Percentiles rank a stretch among this genome's conserved stretches.
These are phyloP conservation scores for Thymus mandschuricus DNA, from an alignment of 257 asterid species.

Conservation along the genomic window DNA sequence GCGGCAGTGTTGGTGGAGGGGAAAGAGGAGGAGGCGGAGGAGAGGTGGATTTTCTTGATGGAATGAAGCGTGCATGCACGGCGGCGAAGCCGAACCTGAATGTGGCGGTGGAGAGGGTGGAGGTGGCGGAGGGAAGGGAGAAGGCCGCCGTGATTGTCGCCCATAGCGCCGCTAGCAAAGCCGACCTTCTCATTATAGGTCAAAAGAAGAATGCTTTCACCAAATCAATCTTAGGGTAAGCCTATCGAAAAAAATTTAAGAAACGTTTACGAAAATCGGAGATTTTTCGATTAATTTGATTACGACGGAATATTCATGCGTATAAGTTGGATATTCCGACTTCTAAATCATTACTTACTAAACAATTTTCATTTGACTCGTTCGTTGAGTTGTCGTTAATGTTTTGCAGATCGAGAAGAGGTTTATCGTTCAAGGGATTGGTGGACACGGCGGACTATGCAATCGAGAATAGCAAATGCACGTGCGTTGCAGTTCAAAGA, in stretches of 20 bases:
- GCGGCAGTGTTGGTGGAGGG: too few species aligned
- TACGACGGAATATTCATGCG: too few species aligned
- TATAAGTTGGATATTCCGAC: too few species aligned
- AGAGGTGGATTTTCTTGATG: constrained; percentile 50
- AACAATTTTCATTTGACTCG: too few species aligned
- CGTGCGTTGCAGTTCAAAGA: constrained; percentile 77
- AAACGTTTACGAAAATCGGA: too few species aligned
- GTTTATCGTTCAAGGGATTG: constrained; percentile 56
- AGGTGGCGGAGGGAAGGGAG: constrained; percentile 64
- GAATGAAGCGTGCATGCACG: constrained; percentile 61
- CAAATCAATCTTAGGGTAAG: constrained; percentile 64
- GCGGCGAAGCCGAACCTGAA: constrained; percentile 44
- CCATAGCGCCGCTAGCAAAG: constrained; percentile 39
- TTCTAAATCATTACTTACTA: too few species aligned
- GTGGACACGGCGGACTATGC: constrained; percentile 68
- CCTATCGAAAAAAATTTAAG: too few species aligned
- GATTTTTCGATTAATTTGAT: too few species aligned
- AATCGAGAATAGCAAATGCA: constrained; percentile 78
- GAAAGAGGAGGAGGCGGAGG: constrained; percentile 36
- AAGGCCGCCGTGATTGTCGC: constrained; percentile 62
- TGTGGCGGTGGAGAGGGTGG: constrained; percentile 52
- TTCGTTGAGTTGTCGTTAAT: too few species aligned
- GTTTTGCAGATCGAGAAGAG: constrained; percentile 44
- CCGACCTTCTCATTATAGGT: constrained; percentile 66
- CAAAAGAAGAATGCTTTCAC: constrained; percentile 55